Evolutionary conservation across 2,329 filamentous ascomycete genomes (phyloP).

Genomic region (Camptophora hylomeconis): DNA sequence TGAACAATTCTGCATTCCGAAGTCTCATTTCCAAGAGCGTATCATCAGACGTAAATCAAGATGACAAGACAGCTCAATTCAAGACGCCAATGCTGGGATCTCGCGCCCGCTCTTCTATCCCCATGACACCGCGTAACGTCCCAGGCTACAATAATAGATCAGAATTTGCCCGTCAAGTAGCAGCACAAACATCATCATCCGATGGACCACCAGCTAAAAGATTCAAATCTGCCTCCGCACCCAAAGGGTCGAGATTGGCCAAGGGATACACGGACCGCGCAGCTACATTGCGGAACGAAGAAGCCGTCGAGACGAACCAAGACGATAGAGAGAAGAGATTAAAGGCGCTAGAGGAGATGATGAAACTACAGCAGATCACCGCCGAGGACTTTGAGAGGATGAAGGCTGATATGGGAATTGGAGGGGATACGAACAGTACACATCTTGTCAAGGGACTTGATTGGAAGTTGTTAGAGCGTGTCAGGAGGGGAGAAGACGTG

Average conservation of each 20-base stretch:
- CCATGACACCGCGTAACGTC: conserved; percentile 77
- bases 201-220: conserved; percentile 51
- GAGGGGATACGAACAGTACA: conserved; percentile 66
- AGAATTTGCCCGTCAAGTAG: conserved; percentile 74
- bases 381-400: conserved; percentile 63
- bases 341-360: conserved; percentile 64
- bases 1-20: no score
- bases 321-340: conserved; percentile 52
- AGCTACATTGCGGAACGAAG: conserved; percentile 44
- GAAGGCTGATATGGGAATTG: conserved; percentile 59
- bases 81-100: conserved; percentile 51
- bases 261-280: conserved; percentile 76
- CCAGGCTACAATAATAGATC: conserved; percentile 49
- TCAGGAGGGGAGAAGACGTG: conserved; percentile 43
- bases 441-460: conserved; percentile 89
- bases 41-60: no score
- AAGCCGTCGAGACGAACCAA: conserved; percentile 36
- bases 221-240: conserved; percentile 59
- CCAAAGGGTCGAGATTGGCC: conserved; percentile 69
- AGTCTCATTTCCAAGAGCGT: no score
- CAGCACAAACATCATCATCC: conserved; percentile 48
- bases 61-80: no score
- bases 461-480: conserved; percentile 50
- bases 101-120: conserved; percentile 65
- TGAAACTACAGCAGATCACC: conserved; percentile 76